phyloP scores from a whole-genome alignment of 2,329 filamentous ascomycete species.

The Fusarium duplospermum region DNA sequence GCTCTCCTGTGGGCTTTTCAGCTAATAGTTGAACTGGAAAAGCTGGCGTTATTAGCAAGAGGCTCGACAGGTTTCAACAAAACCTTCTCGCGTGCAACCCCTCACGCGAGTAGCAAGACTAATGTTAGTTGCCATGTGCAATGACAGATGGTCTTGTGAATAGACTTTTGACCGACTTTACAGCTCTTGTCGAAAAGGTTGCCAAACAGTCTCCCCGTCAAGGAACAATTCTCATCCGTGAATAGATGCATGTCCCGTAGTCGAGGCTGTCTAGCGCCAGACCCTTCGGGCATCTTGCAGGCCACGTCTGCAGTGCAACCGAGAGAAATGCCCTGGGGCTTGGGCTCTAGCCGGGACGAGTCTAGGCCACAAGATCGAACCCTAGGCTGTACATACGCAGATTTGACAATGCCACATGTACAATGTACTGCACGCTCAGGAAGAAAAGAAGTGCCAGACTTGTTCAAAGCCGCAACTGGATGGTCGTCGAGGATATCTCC shows the following conservation, averaged over 20 bases:
- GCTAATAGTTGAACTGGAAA: neutral
- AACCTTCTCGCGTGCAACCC: neutral
- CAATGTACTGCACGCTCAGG: neutral
- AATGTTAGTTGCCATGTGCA: neutral
- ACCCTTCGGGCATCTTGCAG: conserved; percentile 17
- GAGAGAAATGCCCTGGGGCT: neutral
- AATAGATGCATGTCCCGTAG: neutral
- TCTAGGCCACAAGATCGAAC: conserved; percentile 1
- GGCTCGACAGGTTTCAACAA: neutral
- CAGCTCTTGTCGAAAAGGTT: neutral
- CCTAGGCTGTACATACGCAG: neutral
- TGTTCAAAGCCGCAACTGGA: neutral
- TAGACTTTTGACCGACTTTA: neutral
- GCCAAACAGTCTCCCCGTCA: neutral
- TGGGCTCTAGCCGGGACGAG: conserved; percentile 1
- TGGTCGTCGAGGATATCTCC: neutral
- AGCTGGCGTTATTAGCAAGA: neutral
- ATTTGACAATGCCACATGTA: neutral
- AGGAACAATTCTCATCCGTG: neutral
- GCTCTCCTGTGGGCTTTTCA: neutral
- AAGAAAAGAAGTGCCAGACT: neutral
- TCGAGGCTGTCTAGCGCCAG: neutral
- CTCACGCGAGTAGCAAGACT: neutral
- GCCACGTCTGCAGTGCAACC: conserved; percentile 12
- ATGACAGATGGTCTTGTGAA: neutral